phyloP scores from a whole-genome alignment of 805 yeast genomes.

The Candida saitoana region DNA sequence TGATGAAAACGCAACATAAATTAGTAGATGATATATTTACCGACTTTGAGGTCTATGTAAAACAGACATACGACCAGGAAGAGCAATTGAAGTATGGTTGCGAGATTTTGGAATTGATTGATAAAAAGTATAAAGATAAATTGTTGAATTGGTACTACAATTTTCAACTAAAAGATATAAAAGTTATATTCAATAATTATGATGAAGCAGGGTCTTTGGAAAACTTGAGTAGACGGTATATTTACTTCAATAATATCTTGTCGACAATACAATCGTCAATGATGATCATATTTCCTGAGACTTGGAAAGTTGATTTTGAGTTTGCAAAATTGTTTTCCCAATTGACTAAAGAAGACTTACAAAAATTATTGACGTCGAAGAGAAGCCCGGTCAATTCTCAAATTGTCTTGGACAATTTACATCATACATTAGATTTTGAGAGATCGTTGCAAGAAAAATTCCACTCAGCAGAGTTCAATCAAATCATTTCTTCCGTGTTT shows the following conservation, averaged over 20 bases:
- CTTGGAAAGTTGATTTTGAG: constrained; percentile 67
- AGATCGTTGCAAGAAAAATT: constrained; percentile 62
- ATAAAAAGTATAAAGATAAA: constrained; percentile 51
- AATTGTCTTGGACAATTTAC: constrained; percentile 61
- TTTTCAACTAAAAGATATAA: constrained; percentile 67
- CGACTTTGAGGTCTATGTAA: constrained; percentile 57
- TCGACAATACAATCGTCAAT: constrained; percentile 53
- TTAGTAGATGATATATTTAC: constrained; percentile 66
- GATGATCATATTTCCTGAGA: constrained; percentile 55
- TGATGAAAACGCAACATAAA: constrained; percentile 55
- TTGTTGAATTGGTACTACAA: constrained; percentile 71
- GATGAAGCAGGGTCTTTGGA: constrained; percentile 97
- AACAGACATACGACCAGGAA: constrained; percentile 21
- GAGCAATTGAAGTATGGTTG: constrained; percentile 59
- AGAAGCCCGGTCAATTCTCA: constrained; percentile 48
- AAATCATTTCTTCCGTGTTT: constrained; percentile 59
- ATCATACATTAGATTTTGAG: constrained; percentile 83
- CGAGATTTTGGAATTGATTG: constrained; percentile 62
- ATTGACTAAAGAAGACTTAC: constrained; percentile 63
- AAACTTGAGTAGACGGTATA: constrained; percentile 74
- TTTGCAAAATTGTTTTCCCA: constrained; percentile 62
- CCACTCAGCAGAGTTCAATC: constrained; percentile 40
- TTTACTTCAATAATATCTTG: constrained; percentile 73
- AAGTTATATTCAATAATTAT: constrained; percentile 64
- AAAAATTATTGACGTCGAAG: constrained; percentile 22